Evolutionary conservation across 2,329 filamentous ascomycete genomes (phyloP).

Genomic region (Alternaria sp.): DNA sequence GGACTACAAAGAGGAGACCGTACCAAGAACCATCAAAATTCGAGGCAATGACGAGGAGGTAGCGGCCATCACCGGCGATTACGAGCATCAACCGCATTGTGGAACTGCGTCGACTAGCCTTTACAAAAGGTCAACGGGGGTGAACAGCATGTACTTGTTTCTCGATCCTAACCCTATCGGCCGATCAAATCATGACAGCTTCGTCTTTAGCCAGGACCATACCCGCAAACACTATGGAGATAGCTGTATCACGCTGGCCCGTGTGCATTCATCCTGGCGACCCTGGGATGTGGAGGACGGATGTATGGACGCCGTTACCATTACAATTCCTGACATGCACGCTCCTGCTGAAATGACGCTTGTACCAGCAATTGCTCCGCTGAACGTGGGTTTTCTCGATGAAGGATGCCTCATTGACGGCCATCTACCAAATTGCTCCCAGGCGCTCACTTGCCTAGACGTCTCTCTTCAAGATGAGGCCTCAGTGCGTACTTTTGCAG

Average conservation of each 20-base stretch:
- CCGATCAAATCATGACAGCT: slow-evolving; percentile 56
- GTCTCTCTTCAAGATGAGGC: slow-evolving; percentile 16
- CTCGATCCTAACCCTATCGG: slow-evolving; percentile 62
- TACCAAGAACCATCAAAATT: slow-evolving; percentile 56
- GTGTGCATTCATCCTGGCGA: slow-evolving; percentile 48
- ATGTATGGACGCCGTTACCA: not conserved
- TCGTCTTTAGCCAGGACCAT: slow-evolving; percentile 63
- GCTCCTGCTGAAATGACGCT: slow-evolving; percentile 6
- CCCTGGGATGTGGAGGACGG: slow-evolving; percentile 30
- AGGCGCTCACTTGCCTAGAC: slow-evolving; percentile 28
- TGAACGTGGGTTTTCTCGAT: slow-evolving; percentile 10
- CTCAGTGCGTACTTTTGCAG: slow-evolving; percentile 3
- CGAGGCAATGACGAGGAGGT: slow-evolving; percentile 33
- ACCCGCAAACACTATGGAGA: slow-evolving; percentile 56
- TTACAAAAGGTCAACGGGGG: slow-evolving; percentile 53
- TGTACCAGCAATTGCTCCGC: not conserved
- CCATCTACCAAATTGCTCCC: slow-evolving; percentile 19
- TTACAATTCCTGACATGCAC: slow-evolving; percentile 20
- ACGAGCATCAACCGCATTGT: slow-evolving; percentile 61
- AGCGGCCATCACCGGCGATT: slow-evolving; percentile 57
- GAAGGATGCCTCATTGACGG: not conserved
- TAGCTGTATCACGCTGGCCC: slow-evolving; percentile 54
- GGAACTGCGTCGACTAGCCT: slow-evolving; percentile 63
- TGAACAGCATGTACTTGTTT: slow-evolving; percentile 60
- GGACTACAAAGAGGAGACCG: slow-evolving; percentile 49